A percentile compares a stretch with the other conserved stretches of the same genome.
These are phyloP conservation scores for Lactarius indigo DNA, from an alignment of 768 basidiomycete genomes.

Conservation along the genomic window DNA sequence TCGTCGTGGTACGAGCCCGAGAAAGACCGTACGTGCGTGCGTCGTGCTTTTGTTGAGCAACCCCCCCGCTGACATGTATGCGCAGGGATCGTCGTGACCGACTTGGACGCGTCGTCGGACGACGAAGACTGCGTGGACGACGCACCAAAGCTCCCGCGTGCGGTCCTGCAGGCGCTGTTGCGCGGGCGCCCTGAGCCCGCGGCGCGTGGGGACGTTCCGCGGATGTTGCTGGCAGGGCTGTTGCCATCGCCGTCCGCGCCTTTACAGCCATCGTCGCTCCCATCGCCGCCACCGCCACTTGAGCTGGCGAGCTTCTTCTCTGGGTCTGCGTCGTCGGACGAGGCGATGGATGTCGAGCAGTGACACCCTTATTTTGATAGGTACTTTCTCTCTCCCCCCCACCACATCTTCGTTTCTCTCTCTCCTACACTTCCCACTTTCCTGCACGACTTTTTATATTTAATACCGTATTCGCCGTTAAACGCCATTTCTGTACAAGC, in stretches of 20 bases:
- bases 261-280: not conserved
- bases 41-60: not conserved
- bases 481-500: not conserved
- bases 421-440: not conserved
- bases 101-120: conserved; percentile 24
- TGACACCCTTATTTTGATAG: not conserved
- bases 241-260: not conserved
- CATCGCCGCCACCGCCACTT: not conserved
- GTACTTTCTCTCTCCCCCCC: too few relatives aligned
- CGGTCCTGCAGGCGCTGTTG: conserved; percentile 13
- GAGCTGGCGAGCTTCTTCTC: not conserved
- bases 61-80: not conserved
- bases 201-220: not conserved
- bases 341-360: conserved; percentile 21
- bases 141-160: conserved; percentile 17
- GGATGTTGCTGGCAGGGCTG: not conserved
- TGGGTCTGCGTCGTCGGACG: not conserved
- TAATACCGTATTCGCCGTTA: not conserved
- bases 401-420: not conserved
- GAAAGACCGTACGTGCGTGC: conserved; percentile 23
- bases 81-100: conserved; percentile 26
- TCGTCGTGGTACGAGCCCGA: conserved; percentile 27
- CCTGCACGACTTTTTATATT: not conserved
- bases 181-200: conserved; percentile 1
- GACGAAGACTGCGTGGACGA: conserved; percentile 19